A percentile compares a stretch with the other conserved stretches of the same genome.
Conservation (phyloP, 768 basidiomycete species). For the Cytidiella melzeri region DNA sequence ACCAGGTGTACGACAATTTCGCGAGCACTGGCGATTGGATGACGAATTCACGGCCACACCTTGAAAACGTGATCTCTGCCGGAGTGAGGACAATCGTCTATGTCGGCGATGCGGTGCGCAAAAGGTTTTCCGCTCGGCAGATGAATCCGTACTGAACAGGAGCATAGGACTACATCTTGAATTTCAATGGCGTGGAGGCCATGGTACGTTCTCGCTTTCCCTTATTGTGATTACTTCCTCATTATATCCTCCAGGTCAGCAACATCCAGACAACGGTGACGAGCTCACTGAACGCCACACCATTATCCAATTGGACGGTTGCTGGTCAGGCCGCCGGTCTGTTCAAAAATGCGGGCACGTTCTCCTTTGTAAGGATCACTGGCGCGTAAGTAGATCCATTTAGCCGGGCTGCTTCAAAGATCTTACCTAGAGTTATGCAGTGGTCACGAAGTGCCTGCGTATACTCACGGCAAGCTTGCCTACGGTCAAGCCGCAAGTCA, state of each 20-base stretch:
- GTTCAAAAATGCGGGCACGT: slow-evolving; percentile 54
- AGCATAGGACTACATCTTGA: slow-evolving; percentile 41
- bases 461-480: slow-evolving; percentile 18
- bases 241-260: slow-evolving; percentile 30
- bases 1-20: slow-evolving; percentile 41
- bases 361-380: slow-evolving; percentile 49
- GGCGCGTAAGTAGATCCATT: slow-evolving; percentile 18
- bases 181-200: slow-evolving; percentile 49
- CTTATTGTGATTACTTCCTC: background rate
- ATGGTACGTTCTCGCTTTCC: slow-evolving; percentile 33
- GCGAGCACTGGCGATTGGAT: slow-evolving; percentile 54
- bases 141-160: background rate
- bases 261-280: slow-evolving; percentile 42
- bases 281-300: slow-evolving; percentile 33
- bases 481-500: slow-evolving; percentile 22
- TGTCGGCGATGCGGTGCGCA: slow-evolving; percentile 49
- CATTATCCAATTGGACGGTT: slow-evolving; percentile 44
- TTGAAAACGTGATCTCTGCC: slow-evolving; percentile 54
- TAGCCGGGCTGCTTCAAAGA: background rate
- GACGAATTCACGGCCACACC: slow-evolving; percentile 36
- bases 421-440: slow-evolving; percentile 3
- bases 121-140: background rate
- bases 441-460: slow-evolving; percentile 27
- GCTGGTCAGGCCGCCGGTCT: slow-evolving; percentile 42
- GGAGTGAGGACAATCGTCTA: slow-evolving; percentile 50